A percentile compares a stretch with the other conserved stretches of the same genome.
Evolutionary conservation across 441 rosid species (phyloP).

Genomic region (Croton setiger): DNA sequence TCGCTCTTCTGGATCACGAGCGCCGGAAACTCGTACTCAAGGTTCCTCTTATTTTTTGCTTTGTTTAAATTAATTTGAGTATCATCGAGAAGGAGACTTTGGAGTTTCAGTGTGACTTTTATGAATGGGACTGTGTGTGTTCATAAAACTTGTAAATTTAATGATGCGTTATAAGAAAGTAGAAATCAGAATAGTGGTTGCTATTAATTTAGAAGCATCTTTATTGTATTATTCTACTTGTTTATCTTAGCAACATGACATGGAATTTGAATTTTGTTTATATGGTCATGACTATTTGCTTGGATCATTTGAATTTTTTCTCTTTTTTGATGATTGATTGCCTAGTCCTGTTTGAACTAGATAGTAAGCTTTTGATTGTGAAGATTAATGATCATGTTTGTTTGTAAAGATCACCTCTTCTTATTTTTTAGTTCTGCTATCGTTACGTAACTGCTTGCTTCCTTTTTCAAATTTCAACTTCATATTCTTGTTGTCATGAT

Average conservation of each 20-base stretch:
- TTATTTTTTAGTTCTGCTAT: background rate
- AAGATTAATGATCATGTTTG: background rate
- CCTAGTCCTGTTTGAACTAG: background rate
- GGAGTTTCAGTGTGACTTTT: background rate
- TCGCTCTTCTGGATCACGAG: constrained; percentile 60
- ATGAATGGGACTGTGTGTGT: background rate
- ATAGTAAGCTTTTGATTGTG: background rate
- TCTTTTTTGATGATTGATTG: no score
- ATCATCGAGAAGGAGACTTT: background rate
- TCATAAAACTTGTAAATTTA: background rate
- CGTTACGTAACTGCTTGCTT: background rate
- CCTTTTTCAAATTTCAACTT: background rate
- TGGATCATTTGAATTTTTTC: no score
- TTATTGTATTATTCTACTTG: background rate
- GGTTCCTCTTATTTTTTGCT: constrained; percentile 30
- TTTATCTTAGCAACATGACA: background rate
- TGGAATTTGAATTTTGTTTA: constrained; percentile 2
- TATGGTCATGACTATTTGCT: background rate
- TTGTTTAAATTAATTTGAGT: background rate
- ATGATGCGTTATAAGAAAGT: background rate
- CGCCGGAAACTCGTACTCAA: constrained; percentile 54
- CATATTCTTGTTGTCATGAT: constrained; percentile 7
- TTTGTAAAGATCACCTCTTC: background rate
- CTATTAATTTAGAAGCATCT: background rate
- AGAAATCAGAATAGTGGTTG: background rate